phyloP scores from a whole-genome alignment of 306 rosid species.

The Begonia fuchsioides region DNA sequence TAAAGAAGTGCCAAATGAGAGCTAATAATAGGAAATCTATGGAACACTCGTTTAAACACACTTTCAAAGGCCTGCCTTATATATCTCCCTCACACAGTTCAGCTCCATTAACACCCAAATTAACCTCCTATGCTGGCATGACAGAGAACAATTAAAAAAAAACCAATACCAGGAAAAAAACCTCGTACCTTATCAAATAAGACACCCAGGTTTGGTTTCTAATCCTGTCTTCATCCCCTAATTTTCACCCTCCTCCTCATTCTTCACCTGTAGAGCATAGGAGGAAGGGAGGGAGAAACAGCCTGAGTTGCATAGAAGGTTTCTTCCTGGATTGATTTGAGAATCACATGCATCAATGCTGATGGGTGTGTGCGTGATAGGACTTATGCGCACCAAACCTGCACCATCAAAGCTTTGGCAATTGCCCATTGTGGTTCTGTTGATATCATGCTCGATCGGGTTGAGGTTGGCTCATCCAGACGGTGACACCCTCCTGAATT shows the following conservation, averaged over 20 bases:
- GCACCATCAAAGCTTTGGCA: background rate
- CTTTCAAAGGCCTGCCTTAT: background rate
- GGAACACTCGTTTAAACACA: background rate
- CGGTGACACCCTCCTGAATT: slow-evolving; percentile 35
- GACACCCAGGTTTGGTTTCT: too few relatives aligned
- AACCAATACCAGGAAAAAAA: too few relatives aligned
- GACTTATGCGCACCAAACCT: slow-evolving; percentile 68
- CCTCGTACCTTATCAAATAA: too few relatives aligned
- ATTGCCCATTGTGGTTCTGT: slow-evolving; percentile 3
- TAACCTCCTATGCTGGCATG: background rate
- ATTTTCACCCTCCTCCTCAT: background rate
- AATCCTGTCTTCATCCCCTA: background rate
- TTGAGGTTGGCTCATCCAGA: slow-evolving; percentile 10
- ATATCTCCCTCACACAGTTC: background rate
- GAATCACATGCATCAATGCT: slow-evolving; percentile 10
- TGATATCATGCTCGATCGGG: slow-evolving; percentile 9
- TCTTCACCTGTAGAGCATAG: background rate
- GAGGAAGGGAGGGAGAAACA: too few relatives aligned
- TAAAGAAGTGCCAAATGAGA: too few relatives aligned
- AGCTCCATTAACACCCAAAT: background rate
- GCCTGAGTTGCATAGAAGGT: too few relatives aligned
- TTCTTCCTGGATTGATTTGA: too few relatives aligned
- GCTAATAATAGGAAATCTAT: background rate
- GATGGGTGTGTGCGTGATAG: slow-evolving; percentile 74
- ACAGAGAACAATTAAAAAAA: too few relatives aligned